Evolutionary conservation across 257 asterid genomes (phyloP).

Genomic region (Coffea canephora): DNA sequence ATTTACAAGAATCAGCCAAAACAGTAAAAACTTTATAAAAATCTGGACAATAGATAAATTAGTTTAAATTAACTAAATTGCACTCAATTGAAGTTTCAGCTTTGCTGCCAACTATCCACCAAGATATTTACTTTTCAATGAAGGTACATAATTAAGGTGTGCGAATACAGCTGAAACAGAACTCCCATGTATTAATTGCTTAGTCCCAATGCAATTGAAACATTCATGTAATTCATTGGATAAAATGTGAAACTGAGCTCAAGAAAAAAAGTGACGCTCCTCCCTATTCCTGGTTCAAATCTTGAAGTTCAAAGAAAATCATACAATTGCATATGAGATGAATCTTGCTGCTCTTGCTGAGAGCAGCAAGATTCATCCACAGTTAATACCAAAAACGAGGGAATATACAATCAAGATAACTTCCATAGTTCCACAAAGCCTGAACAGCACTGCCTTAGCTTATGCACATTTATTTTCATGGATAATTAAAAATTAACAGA

Average conservation of each 20-base stretch:
- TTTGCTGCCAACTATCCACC: background rate
- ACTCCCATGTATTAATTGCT: background rate
- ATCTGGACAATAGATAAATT: background rate
- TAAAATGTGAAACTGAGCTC: background rate
- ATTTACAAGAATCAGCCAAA: slow-evolving; percentile 6
- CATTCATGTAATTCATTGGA: background rate
- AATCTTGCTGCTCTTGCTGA: background rate
- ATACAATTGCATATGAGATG: background rate
- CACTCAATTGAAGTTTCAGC: background rate
- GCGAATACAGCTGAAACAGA: background rate
- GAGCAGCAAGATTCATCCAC: background rate
- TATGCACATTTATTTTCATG: no score
- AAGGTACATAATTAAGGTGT: background rate
- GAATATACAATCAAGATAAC: background rate
- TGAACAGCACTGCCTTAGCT: no score
- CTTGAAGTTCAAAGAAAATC: background rate
- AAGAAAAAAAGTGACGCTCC: background rate
- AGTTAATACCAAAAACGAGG: background rate
- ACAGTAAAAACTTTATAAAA: background rate
- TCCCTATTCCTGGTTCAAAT: background rate
- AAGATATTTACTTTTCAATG: background rate
- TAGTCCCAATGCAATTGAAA: background rate
- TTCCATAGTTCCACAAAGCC: no score
- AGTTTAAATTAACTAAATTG: background rate
- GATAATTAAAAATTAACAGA: no score